phyloP scores from a whole-genome alignment of 345 rosid species.

The Limnanthes douglasii region DNA sequence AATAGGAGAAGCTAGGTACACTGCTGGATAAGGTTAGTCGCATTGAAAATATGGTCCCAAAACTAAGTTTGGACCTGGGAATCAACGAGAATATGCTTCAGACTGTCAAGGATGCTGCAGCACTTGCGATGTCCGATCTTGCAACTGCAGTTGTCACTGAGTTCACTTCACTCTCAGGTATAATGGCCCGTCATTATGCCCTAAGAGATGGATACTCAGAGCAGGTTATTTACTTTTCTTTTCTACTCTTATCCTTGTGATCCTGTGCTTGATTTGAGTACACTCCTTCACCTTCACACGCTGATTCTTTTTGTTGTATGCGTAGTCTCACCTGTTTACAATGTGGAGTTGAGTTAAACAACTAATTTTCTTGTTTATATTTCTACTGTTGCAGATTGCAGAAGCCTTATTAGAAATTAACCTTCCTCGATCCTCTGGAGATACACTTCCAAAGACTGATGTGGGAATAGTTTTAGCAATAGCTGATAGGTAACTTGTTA shows the following conservation, averaged over 20 bases:
- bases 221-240: conserved; percentile 35
- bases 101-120: conserved; percentile 57
- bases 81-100: conserved; percentile 34
- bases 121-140: conserved; percentile 96
- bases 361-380: conserved; percentile 3
- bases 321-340: too few species aligned
- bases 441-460: conserved; percentile 67
- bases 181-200: conserved; percentile 96
- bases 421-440: conserved; percentile 91
- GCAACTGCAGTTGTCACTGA: conserved; percentile 87
- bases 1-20: conserved; percentile 90
- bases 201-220: conserved; percentile 78
- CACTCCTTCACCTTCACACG: not conserved
- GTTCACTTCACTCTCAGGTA: conserved; percentile 84
- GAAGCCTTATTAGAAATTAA: conserved; percentile 78
- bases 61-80: conserved; percentile 38
- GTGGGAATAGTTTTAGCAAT: conserved; percentile 77
- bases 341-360: too few species aligned
- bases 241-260: conserved; percentile 4
- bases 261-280: not conserved
- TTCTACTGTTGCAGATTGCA: conserved; percentile 42
- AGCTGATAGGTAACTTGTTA: conserved; percentile 62
- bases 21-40: conserved; percentile 81
- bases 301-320: conserved; percentile 2
- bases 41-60: conserved; percentile 33